Evolutionary conservation across 148 eudicot genomes (phyloP), one percentile per base, ranked within the genome.

Genomic region (Spergularia bocconei): DNA sequence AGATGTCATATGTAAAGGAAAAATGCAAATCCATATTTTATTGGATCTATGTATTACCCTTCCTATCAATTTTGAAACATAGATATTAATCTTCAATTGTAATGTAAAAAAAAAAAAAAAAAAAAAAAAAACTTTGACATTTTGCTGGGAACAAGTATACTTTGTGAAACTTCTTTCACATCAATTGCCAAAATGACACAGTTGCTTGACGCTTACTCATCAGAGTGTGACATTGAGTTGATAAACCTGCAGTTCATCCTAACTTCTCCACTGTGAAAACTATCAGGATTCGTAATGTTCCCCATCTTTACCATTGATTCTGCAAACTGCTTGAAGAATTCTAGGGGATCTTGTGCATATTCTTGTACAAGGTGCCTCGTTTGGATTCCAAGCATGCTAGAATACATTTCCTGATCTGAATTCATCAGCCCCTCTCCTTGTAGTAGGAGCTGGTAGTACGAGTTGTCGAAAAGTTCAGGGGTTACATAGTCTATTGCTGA

Each of bases 261-360:
- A 13, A 95, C 94, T 85, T 95, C 98, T 4, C 98, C 98, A 79
- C 85, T 72, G 11, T 33, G 82, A 81, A 76, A 87, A 73, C 88
- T 88, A 13, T 89, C 96, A 12, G 82, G 70, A 79, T 89, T 87
- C 12, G 85, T 88, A 44, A 95, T 90, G 25, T 92, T 95, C 62
- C 99, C 97, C 86, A 95, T 21, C 69, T 88, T 95, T 70, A 95
- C 97, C 97, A 95, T 95, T 0, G 99, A 95, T 72, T 92, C 88
- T 0, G 97, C 85, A 71, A 95, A 95, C 65, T 95, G 97, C 83
- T 89, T 85, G 72, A 89, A 95, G 77, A 95, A 95, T 7, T 86
- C 90, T 0, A 88, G 15, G 1, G 88, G 72, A 62, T 90, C 79
- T 73, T 84, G 90, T 0, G 97, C 97, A 66, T 90, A 95, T 66